Evolutionary conservation across 1,139 yeast species (phyloP).

Genomic region (Sugiyamaella novakii): DNA sequence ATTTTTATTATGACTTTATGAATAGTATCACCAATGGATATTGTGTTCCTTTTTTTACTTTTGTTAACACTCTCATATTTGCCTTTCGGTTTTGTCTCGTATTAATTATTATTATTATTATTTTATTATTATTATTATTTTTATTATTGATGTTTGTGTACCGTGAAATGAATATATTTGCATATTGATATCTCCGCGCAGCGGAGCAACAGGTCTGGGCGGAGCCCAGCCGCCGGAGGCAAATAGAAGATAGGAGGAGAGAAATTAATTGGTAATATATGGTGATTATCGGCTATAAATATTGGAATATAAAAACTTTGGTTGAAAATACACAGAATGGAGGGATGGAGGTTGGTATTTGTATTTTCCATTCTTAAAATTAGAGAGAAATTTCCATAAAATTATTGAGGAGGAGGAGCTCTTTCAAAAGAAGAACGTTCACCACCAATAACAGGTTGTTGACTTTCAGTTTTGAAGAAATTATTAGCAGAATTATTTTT

Average conservation of each 20-base stretch:
- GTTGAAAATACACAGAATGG: slow-evolving; percentile 15
- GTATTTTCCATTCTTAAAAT: slow-evolving; percentile 14
- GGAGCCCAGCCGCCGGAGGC: no score
- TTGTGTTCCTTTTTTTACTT: slow-evolving; percentile 10
- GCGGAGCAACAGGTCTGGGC: slow-evolving; percentile 2
- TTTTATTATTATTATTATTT: slow-evolving; percentile 9
- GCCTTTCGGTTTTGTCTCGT: slow-evolving; percentile 3
- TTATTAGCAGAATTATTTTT: slow-evolving; percentile 18
- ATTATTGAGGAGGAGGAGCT: slow-evolving; percentile 9
- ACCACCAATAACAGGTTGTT: slow-evolving; percentile 29
- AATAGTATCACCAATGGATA: slow-evolving; percentile 10
- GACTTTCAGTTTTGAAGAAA: slow-evolving; percentile 29
- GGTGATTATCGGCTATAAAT: slow-evolving; percentile 11
- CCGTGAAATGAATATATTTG: no score
- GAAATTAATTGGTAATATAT: slow-evolving; percentile 4
- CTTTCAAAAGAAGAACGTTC: slow-evolving; percentile 31
- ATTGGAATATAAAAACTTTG: background rate
- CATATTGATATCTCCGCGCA: no score
- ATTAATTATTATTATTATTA: slow-evolving; percentile 10
- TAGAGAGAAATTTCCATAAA: slow-evolving; percentile 1
- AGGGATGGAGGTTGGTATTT: slow-evolving; percentile 8
- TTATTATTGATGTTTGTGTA: slow-evolving; percentile 7
- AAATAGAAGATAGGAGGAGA: no score
- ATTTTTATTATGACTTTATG: slow-evolving; percentile 12
- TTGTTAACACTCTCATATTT: slow-evolving; percentile 1